A percentile compares a stretch with the other conserved stretches of the same genome.
phyloP scores from a whole-genome alignment of 345 rosid genomes.

The Gossypium australe region DNA sequence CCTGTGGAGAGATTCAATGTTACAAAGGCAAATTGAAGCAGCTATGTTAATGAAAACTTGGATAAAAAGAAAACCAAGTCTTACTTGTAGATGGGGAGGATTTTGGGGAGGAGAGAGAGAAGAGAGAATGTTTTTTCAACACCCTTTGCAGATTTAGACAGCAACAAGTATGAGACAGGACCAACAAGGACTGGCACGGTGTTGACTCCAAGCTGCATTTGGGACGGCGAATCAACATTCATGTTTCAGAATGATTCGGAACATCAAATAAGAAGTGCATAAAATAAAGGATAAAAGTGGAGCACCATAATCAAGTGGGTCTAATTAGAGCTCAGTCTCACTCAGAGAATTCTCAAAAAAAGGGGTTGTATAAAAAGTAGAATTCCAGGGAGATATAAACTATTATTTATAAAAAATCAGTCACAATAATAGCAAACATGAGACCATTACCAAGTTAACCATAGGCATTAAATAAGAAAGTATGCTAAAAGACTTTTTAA shows the following conservation, averaged over 20 bases:
- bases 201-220: conserved; percentile 75
- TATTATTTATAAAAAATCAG: not conserved
- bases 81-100: conserved; percentile 91
- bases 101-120: conserved; percentile 82
- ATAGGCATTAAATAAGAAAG: not conserved
- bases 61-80: conserved; percentile 9
- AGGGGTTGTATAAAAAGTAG: not conserved
- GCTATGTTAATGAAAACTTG: not conserved
- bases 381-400: not conserved
- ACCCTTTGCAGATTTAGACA: conserved; percentile 92
- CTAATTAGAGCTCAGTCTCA: not conserved
- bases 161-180: conserved; percentile 90
- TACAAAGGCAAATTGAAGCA: conserved; percentile 19
- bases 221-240: conserved; percentile 18
- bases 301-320: not conserved
- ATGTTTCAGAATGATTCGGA: not conserved
- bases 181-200: conserved; percentile 91
- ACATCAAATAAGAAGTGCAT: not conserved
- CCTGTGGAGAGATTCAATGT: conserved; percentile 37
- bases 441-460: not conserved
- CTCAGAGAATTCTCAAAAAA: not conserved
- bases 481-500: not conserved
- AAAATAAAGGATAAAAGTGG: not conserved
- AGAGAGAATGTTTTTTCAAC: conserved; percentile 73
- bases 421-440: not conserved